Percentiles rank a stretch among this genome's conserved stretches.
phyloP scores from a whole-genome alignment of 2,329 filamentous ascomycete species.

The Paraconiothyrium sp. region DNA sequence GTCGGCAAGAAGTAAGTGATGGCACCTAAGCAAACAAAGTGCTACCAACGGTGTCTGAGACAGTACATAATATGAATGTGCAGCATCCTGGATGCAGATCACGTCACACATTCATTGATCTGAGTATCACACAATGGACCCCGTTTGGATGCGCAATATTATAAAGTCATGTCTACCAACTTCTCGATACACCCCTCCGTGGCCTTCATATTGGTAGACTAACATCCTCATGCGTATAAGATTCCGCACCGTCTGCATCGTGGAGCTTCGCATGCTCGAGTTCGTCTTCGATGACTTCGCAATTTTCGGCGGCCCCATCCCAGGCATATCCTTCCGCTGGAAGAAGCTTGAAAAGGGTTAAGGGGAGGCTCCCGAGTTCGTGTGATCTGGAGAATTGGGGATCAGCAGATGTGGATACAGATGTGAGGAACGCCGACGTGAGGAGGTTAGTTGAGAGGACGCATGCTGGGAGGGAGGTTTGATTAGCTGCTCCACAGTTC shows the following conservation, averaged over 20 bases:
- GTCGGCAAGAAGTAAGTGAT: neutral
- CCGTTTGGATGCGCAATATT: neutral
- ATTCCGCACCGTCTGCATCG: neutral
- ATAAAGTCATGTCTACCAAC: neutral
- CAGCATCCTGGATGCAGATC: neutral
- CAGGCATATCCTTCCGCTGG: constrained; percentile 6
- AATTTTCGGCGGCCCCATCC: constrained; percentile 9
- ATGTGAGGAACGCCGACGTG: constrained; percentile 1
- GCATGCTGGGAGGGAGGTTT: neutral
- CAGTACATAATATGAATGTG: neutral
- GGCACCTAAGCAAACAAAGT: neutral
- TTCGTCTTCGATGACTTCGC: neutral
- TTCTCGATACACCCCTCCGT: neutral
- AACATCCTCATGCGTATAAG: neutral
- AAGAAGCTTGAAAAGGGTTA: neutral
- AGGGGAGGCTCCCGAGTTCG: constrained; percentile 20
- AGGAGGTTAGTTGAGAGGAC: neutral
- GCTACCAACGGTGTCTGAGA: neutral
- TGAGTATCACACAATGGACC: neutral
- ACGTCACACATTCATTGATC: neutral
- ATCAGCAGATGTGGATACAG: neutral
- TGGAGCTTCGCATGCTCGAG: too few relatives aligned
- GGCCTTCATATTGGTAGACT: neutral
- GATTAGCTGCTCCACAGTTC: neutral
- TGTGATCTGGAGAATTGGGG: constrained; percentile 26